Conservation (phyloP, 345 rosid genomes). For the Barbarea vulgaris region DNA sequence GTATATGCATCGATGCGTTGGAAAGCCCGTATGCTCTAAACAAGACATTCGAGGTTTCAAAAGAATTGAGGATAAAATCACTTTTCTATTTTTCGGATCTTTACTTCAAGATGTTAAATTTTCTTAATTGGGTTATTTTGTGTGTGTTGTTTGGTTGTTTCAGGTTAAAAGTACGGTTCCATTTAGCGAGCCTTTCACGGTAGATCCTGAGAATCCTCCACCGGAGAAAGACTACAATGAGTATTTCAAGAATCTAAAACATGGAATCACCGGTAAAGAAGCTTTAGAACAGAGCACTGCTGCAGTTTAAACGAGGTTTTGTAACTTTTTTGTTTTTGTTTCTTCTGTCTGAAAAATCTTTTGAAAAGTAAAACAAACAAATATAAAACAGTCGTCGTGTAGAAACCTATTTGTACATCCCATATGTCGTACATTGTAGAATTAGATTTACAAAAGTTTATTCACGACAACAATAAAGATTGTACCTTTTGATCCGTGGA, state of each 20-base stretch:
- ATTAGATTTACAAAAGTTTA: constrained; percentile 7
- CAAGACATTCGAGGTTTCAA: constrained; percentile 90
- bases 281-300: constrained; percentile 55
- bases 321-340: constrained; percentile 13
- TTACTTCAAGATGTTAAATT: background rate
- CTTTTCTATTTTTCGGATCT: background rate
- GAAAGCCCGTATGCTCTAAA: constrained; percentile 76
- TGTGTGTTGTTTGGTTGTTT: constrained; percentile 5
- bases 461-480: constrained; percentile 26
- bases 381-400: background rate
- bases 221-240: constrained; percentile 77
- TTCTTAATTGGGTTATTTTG: constrained; percentile 14
- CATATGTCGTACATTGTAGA: constrained; percentile 29
- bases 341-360: background rate
- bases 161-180: constrained; percentile 93
- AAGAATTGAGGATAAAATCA: background rate
- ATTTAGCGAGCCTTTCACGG: constrained; percentile 83
- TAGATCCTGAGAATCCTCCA: constrained; percentile 90
- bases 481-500: constrained; percentile 38
- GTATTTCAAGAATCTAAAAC: constrained; percentile 71
- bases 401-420: constrained; percentile 4
- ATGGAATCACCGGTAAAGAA: constrained; percentile 86
- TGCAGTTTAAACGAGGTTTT: constrained; percentile 47
- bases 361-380: background rate
- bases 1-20: constrained; percentile 78